Evolutionary conservation across 176 grass and related monocot genomes (phyloP), one percentile per base, ranked within the genome.

Genomic region (Oryza rufipogon): DNA sequence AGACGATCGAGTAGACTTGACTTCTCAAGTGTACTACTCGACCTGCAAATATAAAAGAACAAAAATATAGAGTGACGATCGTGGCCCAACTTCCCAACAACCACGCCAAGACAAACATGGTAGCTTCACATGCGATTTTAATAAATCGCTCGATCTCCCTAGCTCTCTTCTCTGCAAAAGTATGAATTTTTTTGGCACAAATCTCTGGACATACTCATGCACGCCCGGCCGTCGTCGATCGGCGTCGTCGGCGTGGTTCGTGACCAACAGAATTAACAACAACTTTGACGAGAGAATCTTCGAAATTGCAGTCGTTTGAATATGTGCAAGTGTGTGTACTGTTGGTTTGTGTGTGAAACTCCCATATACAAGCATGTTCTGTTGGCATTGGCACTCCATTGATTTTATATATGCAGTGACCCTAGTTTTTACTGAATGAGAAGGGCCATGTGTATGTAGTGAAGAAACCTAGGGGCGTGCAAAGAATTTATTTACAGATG

Each of bases 81-180:
- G 30, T 63, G 58, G 58, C 58, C 58, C 20, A 23, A 63, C 58
- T 11, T 23, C 58, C 56, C 58, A 74, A 26, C 2, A 26, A 30
- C 6, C 25, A 51, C 6, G 12, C 23, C 25, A 5, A 14, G 45
- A 47, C 41, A 73, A 47, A 26, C 12, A 15, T 45, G 39, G 65
- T 46, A 85, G 49, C 10, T 45, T 70, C 74, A 60, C 74, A 61
- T 61, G 73, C 33, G 34, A 52, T 42, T 44, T 56, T 26, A 84
- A 20, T n/a, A 76, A 28, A 32, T 65, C 13, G 32, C 49, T 12
- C 41, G 36, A 23, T 22, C 13, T 30, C 49, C 5, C 33, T 38
- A 5, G 0, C 36, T 33, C 9, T 14, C 23, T 56, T 47, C 58
- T 22, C 7, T 61, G 80, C 71, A 9, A 66, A 63, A 74, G 70